phyloP scores from a whole-genome alignment of 2,329 filamentous ascomycete species.

The Paracorniculantispora psalliotae region DNA sequence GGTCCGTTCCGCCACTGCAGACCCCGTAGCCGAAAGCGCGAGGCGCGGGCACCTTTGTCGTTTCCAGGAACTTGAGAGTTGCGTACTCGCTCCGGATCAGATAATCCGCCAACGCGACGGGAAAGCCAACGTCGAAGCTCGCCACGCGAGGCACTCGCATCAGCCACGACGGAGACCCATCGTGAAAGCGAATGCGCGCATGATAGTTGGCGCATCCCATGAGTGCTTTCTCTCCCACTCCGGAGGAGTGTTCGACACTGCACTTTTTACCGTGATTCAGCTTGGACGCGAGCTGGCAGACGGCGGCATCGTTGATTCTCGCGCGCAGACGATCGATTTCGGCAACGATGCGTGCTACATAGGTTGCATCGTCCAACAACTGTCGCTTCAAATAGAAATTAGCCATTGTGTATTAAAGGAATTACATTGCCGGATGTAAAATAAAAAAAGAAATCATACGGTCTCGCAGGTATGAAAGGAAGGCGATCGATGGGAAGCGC shows the following conservation, averaged over 20 bases:
- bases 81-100: conserved; percentile 27
- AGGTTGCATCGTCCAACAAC: neutral
- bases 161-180: conserved; percentile 24
- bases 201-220: conserved; percentile 26
- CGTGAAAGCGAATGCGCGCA: conserved; percentile 24
- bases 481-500: conserved; percentile 1
- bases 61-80: conserved; percentile 30
- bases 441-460: neutral
- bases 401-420: neutral
- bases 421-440: too few relatives aligned
- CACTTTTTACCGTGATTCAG: conserved; percentile 15
- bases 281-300: conserved; percentile 17
- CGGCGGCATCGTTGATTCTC: conserved; percentile 16
- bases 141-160: conserved; percentile 21
- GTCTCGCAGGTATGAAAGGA: conserved; percentile 7
- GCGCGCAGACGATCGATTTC: conserved; percentile 15
- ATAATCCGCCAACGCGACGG: conserved; percentile 22
- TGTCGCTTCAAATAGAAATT: neutral
- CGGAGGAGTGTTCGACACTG: conserved; percentile 14
- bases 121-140: conserved; percentile 14
- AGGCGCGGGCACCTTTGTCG: conserved; percentile 25
- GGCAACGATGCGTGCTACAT: neutral
- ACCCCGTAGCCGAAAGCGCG: conserved; percentile 23
- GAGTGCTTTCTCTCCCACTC: conserved; percentile 17
- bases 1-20: conserved; percentile 17